phyloP scores from a whole-genome alignment of 805 yeast species.

The Diddensiella transvaalensis region DNA sequence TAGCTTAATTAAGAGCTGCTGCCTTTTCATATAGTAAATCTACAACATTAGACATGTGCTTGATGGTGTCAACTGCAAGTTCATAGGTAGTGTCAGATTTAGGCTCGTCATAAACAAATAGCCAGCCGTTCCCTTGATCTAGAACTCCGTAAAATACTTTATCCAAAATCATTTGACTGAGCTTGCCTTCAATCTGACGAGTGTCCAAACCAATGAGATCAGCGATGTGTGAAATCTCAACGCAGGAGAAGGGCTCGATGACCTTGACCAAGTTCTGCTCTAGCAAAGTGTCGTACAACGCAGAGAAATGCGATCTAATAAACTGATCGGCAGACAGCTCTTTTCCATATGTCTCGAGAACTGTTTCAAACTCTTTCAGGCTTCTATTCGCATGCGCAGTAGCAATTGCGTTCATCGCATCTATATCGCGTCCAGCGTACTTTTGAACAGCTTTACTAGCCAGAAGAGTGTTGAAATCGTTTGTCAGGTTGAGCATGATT shows the following conservation, averaged over 20 bases:
- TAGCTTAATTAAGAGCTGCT: constrained; percentile 59
- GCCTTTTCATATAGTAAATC: constrained; percentile 94
- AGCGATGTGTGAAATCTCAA: constrained; percentile 88
- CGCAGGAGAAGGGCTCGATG: constrained; percentile 93
- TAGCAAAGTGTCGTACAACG: constrained; percentile 85
- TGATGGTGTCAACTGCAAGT: constrained; percentile 79
- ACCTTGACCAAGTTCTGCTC: constrained; percentile 92
- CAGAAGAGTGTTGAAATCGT: constrained; percentile 78
- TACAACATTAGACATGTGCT: constrained; percentile 81
- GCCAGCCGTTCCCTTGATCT: constrained; percentile 98
- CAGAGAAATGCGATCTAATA: constrained; percentile 86
- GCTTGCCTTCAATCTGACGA: constrained; percentile 87
- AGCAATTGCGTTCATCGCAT: constrained; percentile 93
- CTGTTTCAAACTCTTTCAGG: constrained; percentile 83
- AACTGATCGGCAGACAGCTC: constrained; percentile 85
- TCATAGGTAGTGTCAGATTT: constrained; percentile 84
- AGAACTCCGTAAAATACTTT: constrained; percentile 93
- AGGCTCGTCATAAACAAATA: constrained; percentile 86
- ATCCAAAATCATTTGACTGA: constrained; percentile 95
- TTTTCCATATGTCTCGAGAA: constrained; percentile 58
- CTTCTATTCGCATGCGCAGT: constrained; percentile 87
- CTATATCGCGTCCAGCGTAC: constrained; percentile 79
- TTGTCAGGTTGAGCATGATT: constrained; percentile 84
- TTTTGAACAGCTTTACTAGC: constrained; percentile 69
- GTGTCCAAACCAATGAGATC: constrained; percentile 82